Base-by-base conservation (phyloP, 169 alveolate genomes). In the Eimeria sp. region DNA sequence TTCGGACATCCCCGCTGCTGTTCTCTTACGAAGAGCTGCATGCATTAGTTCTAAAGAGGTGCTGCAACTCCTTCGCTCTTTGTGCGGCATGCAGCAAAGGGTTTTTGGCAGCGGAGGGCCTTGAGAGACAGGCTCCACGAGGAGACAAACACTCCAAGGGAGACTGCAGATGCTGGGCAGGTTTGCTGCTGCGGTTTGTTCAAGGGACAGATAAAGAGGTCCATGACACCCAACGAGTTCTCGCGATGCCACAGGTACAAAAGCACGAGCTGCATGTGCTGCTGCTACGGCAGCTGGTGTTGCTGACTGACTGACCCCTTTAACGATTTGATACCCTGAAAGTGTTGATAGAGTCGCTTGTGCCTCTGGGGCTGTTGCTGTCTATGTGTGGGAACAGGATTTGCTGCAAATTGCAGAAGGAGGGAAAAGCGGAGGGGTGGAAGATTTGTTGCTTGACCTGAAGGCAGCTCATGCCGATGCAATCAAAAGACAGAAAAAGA, bases 131-230 rank as follows among this genome's bases (percentile, higher is more conserved):
- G 84, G n/a, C 54, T 45, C 58, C 58, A 45, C 54, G 84, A 45
- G 76, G 16, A 13, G 27, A 27, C 22, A 27, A 30, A 5, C 45
- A 27, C 34, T 51, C 51, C 16, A 25, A 27, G 51, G 47, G 84
- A 45, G 58, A 43, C 58, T 78, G 89, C 65, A 30, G 34, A 27
- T 78, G 89, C 65, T 78, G 89, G 89, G 20, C 45, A 14, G 6
- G 30, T 11, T 78, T 54, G 67, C 34, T 16, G 34, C 89, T 78
- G 22, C 89, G 89, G 30, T 78, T 43, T 49, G 34, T 78, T 34
- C 89, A 43, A 6, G 89, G 89, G 57, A 78, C 89, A 14, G 89
- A 78, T 61, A 65, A 78, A 49, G 89, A 78, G 65, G 67, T 78
- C 25, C 34, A 43, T 27, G 89, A 78, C 67, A 16, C 89, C 30